These are phyloP conservation scores for Rhizopus stolonifer DNA, from an alignment of 371 early-diverging fungal genomes.

Conservation along the genomic window DNA sequence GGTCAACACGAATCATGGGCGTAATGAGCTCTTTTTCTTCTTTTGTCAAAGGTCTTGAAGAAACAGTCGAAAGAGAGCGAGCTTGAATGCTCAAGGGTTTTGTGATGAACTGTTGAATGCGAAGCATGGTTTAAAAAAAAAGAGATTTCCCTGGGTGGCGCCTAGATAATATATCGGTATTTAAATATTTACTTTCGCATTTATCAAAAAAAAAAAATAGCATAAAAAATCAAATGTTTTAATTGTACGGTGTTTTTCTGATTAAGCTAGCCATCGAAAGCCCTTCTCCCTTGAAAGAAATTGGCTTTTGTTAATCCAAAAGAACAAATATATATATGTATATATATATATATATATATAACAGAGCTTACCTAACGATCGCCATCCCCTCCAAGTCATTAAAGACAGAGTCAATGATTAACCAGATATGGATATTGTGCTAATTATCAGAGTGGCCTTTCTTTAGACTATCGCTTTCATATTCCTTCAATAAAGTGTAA, in stretches of 20 bases:
- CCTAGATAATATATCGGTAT: no score
- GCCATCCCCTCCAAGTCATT: conserved; percentile 14
- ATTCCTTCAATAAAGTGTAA: conserved; percentile 14
- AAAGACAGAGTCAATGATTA: conserved; percentile 18
- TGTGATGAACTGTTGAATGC: neutral
- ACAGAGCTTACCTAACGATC: conserved; percentile 11
- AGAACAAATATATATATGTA: conserved; percentile 9
- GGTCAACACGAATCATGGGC: conserved; percentile 91
- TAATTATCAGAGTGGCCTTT: conserved; percentile 19
- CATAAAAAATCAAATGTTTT: no score
- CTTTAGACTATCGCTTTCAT: conserved; percentile 15
- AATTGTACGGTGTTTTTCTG: no score
- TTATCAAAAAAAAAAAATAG: no score
- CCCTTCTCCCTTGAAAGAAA: conserved; percentile 10
- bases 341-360: conserved; percentile 1
- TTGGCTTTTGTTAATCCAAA: conserved; percentile 16
- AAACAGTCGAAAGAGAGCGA: neutral
- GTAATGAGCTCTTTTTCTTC: conserved; percentile 32
- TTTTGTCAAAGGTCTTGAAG: conserved; percentile 19
- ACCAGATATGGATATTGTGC: conserved; percentile 17
- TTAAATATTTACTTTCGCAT: no score
- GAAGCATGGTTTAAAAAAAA: neutral
- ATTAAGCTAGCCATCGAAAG: conserved; percentile 1
- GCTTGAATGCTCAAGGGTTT: neutral
- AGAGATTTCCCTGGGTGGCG: no score